Conservation (phyloP, 176 grass and related monocot genomes). For the Olyra latifolia region DNA sequence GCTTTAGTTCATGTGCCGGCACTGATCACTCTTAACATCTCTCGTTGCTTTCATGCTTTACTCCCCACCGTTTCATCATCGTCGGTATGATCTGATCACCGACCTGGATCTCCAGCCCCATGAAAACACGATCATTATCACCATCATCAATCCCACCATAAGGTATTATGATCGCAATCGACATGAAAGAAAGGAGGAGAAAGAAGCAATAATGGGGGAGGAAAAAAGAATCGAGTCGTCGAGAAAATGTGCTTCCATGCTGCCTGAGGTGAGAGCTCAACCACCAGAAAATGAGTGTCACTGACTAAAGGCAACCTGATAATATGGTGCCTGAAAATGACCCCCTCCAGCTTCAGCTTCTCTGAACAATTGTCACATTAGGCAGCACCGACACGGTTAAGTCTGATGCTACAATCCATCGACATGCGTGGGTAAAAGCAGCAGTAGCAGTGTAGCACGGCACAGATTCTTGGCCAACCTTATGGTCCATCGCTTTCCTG, state of each 20-base stretch:
- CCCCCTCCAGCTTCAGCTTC: not conserved
- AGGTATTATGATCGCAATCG: slow-evolving; percentile 21
- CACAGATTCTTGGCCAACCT: not conserved
- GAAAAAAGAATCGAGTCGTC: not conserved
- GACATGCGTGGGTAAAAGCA: not conserved
- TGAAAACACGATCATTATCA: not conserved
- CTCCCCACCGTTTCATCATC: not conserved
- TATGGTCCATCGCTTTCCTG: slow-evolving; percentile 24
- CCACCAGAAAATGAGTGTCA: slow-evolving; percentile 31
- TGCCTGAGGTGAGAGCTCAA: slow-evolving; percentile 24
- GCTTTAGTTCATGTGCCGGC: slow-evolving; percentile 51
- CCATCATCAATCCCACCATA: not conserved
- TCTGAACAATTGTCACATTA: not conserved
- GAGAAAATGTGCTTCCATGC: not conserved
- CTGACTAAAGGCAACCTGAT: slow-evolving; percentile 25
- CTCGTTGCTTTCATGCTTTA: slow-evolving; percentile 35
- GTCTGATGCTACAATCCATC: not conserved
- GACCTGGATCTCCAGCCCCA: slow-evolving; percentile 38
- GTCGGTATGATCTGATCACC: slow-evolving; percentile 26
- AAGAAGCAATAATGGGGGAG: not conserved
- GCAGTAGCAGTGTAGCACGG: not conserved
- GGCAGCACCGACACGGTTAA: slow-evolving; percentile 31
- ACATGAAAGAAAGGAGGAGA: not conserved
- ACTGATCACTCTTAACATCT: slow-evolving; percentile 62
- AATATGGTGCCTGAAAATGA: slow-evolving; percentile 26